phyloP scores from a whole-genome alignment of 2,329 filamentous ascomycete species.

The Xylaria polymorpha region DNA sequence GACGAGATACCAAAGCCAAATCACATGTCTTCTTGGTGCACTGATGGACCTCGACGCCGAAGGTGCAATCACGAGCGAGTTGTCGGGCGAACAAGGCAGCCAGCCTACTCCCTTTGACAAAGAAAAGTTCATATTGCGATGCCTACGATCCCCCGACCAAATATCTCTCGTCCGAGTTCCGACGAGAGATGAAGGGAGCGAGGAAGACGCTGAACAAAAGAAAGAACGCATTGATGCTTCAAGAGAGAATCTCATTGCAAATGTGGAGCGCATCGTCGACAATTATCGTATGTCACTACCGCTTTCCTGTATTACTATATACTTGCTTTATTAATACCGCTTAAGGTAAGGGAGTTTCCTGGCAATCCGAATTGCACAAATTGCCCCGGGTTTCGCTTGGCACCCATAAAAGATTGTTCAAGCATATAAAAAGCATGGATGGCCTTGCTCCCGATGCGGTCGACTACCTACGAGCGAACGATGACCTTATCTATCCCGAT shows the following conservation, averaged over 20 bases:
- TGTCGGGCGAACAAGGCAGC: not conserved
- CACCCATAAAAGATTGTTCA: slow-evolving; percentile 15
- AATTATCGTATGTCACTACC: slow-evolving; percentile 11
- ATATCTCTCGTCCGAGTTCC: slow-evolving; percentile 9
- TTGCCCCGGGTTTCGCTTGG: slow-evolving; percentile 15
- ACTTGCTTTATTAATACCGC: not conserved
- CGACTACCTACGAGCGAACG: slow-evolving; percentile 25
- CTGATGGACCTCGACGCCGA: slow-evolving; percentile 16
- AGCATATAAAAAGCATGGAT: not conserved
- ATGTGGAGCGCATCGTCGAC: slow-evolving; percentile 14
- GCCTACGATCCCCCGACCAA: slow-evolving; percentile 24
- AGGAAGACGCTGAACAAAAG: slow-evolving; percentile 18
- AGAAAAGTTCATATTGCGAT: slow-evolving; percentile 24
- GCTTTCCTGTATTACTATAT: no score
- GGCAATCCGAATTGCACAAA: slow-evolving; percentile 20
- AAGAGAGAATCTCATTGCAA: slow-evolving; percentile 19
- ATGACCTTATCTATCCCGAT: slow-evolving; percentile 29
- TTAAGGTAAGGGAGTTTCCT: not conserved
- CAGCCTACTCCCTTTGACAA: slow-evolving; percentile 25
- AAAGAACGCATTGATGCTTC: slow-evolving; percentile 10
- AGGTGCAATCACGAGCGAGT: not conserved
- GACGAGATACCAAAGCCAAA: slow-evolving; percentile 1
- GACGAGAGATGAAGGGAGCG: not conserved
- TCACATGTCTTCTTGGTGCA: slow-evolving; percentile 22
- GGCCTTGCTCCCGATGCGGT: slow-evolving; percentile 19